Conservation (phyloP, 495 filamentous ascomycete genomes). For the Penicillium ochrochloron region DNA sequence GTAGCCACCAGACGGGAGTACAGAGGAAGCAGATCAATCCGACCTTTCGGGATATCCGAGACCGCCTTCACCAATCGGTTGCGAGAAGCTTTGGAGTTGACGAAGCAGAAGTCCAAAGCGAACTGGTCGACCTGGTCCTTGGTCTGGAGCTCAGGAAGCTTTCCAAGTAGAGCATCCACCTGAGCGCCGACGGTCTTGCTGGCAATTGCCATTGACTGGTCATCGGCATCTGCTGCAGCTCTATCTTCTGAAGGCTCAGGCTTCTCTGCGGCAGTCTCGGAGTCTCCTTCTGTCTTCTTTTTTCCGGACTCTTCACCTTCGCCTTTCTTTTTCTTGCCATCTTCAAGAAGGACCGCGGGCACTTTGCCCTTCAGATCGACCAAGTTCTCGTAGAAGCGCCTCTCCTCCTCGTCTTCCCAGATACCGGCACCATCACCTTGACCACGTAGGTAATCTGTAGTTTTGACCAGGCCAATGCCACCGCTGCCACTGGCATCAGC, state of each 20-base stretch:
- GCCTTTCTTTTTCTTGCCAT: slow-evolving; percentile 91
- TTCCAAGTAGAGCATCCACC: slow-evolving; percentile 86
- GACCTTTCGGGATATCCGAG: slow-evolving; percentile 92
- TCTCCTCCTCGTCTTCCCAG: slow-evolving; percentile 98
- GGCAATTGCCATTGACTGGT: slow-evolving; percentile 89
- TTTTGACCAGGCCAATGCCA: slow-evolving; percentile 90
- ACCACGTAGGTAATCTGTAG: slow-evolving; percentile 88
- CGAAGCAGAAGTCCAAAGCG: slow-evolving; percentile 94
- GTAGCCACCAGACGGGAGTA: slow-evolving; percentile 94
- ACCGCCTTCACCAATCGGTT: slow-evolving; percentile 92
- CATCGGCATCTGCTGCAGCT: slow-evolving; percentile 65
- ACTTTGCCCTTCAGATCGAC: slow-evolving; percentile 96
- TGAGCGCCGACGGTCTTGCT: slow-evolving; percentile 98
- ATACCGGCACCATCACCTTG: slow-evolving; percentile 93
- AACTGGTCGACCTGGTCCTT: slow-evolving; percentile 91
- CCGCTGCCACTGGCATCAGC: slow-evolving; percentile 64
- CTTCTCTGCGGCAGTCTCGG: slow-evolving; percentile 39
- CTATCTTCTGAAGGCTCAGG: slow-evolving; percentile 51
- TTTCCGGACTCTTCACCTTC: slow-evolving; percentile 73
- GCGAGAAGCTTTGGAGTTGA: slow-evolving; percentile 97
- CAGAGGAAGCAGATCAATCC: slow-evolving; percentile 86
- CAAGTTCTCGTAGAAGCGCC: slow-evolving; percentile 96
- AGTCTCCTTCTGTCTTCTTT: slow-evolving; percentile 47
- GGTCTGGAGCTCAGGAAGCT: slow-evolving; percentile 85
- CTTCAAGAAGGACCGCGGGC: slow-evolving; percentile 88